Evolutionary conservation across 2,329 filamentous ascomycete species (phyloP).

Genomic region (Fusarium humuli): DNA sequence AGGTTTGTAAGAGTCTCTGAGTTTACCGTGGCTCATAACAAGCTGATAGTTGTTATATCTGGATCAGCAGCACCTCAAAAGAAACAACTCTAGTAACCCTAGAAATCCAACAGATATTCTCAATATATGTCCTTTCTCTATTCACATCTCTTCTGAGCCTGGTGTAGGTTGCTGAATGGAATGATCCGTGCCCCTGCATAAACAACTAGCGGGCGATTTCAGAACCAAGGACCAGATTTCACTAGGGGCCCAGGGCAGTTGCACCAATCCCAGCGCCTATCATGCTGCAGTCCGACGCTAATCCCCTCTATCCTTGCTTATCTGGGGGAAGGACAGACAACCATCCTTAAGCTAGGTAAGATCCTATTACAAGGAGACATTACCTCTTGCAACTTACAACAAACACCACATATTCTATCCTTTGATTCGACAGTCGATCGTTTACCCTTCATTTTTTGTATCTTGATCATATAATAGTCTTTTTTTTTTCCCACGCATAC

Average conservation of each 20-base stretch:
- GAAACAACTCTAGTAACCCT: not conserved
- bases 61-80: not conserved
- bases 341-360: slow-evolving; percentile 10
- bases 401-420: slow-evolving; percentile 9
- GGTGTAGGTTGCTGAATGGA: slow-evolving; percentile 14
- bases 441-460: slow-evolving; percentile 7
- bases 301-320: slow-evolving; percentile 37
- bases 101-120: not conserved
- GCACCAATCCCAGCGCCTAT: slow-evolving; percentile 42
- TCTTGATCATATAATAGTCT: not conserved
- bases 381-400: slow-evolving; percentile 18
- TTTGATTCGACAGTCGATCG: slow-evolving; percentile 31
- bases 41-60: not conserved
- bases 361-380: slow-evolving; percentile 1
- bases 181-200: slow-evolving; percentile 39
- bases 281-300: slow-evolving; percentile 36
- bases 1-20: not conserved
- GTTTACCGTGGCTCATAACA: not conserved
- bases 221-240: slow-evolving; percentile 33
- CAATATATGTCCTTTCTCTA: slow-evolving; percentile 9
- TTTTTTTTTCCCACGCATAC: not conserved
- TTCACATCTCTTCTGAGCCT: slow-evolving; percentile 3
- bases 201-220: slow-evolving; percentile 31
- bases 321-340: slow-evolving; percentile 41
- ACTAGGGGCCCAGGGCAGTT: slow-evolving; percentile 25